A percentile compares a stretch with the other conserved stretches of the same genome.
Evolutionary conservation across 2,329 filamentous ascomycete species (phyloP).

Genomic region (Niveomyces coronatus): DNA sequence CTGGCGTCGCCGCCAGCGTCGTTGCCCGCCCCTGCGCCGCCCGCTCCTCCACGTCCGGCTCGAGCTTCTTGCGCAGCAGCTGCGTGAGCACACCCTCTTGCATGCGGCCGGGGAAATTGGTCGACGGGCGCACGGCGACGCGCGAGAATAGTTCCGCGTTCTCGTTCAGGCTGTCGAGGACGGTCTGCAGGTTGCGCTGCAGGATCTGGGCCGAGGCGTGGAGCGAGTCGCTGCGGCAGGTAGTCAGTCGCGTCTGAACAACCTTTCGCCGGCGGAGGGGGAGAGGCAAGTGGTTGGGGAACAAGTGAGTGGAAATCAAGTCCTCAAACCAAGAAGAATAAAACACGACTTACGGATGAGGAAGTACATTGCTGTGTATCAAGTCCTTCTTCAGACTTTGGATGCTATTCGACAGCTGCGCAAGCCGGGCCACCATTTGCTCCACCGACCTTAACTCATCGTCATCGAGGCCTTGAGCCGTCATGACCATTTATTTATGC

Average conservation of each 20-base stretch:
- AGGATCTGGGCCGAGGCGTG: conserved; percentile 64
- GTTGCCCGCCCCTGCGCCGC: conserved; percentile 52
- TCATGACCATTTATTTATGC: no score
- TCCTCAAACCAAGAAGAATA: no score
- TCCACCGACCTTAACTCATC: conserved; percentile 61
- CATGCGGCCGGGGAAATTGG: conserved; percentile 61
- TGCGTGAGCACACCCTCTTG: conserved; percentile 57
- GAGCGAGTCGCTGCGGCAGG: conserved; percentile 48
- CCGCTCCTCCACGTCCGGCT: conserved; percentile 65
- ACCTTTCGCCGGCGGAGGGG: background rate
- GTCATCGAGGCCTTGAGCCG: conserved; percentile 38
- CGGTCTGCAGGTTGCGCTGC: conserved; percentile 55
- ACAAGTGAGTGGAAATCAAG: no score
- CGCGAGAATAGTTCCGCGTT: conserved; percentile 58
- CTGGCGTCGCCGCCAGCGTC: conserved; percentile 29
- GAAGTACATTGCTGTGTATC: conserved; percentile 52
- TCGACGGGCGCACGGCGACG: conserved; percentile 64
- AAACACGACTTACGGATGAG: conserved; percentile 45
- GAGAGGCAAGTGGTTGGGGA: no score
- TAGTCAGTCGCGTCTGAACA: background rate
- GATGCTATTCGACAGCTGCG: conserved; percentile 59
- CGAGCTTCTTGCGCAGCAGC: conserved; percentile 73
- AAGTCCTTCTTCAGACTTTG: conserved; percentile 52
- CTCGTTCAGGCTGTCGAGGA: conserved; percentile 54
- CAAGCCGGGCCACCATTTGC: conserved; percentile 56